Evolutionary conservation across 345 rosid genomes (phyloP).

Genomic region (Kandelia obovata): DNA sequence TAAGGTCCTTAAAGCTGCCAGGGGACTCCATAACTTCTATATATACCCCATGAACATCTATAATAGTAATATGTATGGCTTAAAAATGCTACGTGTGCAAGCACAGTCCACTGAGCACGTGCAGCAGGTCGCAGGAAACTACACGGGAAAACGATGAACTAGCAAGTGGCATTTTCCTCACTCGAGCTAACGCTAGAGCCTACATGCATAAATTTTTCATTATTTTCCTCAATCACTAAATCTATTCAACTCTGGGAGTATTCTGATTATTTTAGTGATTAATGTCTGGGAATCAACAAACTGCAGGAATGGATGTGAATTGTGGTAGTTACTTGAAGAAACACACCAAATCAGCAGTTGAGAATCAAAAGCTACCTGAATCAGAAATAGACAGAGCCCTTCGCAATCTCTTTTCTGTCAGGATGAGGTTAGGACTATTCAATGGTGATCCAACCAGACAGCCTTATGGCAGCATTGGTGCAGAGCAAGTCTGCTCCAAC

Average conservation of each 20-base stretch:
- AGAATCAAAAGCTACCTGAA: conserved; percentile 54
- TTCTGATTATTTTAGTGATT: background rate
- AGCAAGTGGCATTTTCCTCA: too few relatives aligned
- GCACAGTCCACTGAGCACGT: too few relatives aligned
- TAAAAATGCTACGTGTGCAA: background rate
- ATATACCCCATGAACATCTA: too few relatives aligned
- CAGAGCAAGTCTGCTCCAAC: conserved; percentile 58
- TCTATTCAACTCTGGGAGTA: too few relatives aligned
- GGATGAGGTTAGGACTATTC: conserved; percentile 87
- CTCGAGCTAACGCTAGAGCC: too few relatives aligned
- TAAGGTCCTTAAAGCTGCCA: too few relatives aligned
- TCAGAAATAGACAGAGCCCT: conserved; percentile 68
- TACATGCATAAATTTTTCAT: too few relatives aligned
- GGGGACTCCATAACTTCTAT: too few relatives aligned
- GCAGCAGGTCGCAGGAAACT: too few relatives aligned
- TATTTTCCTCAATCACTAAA: too few relatives aligned
- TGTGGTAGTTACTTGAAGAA: conserved; percentile 66
- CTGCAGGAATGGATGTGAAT: conserved; percentile 84
- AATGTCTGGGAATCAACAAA: background rate
- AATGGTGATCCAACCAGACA: conserved; percentile 54
- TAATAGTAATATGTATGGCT: too few relatives aligned
- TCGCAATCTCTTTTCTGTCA: conserved; percentile 62
- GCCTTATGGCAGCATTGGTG: conserved; percentile 58
- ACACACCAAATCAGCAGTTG: conserved; percentile 66
- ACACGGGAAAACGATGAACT: too few relatives aligned